A percentile compares a stretch with the other conserved stretches of the same genome.
These are phyloP conservation scores for Microascus cirrosus DNA, from an alignment of 2,329 filamentous ascomycete genomes.

Conservation along the genomic window DNA sequence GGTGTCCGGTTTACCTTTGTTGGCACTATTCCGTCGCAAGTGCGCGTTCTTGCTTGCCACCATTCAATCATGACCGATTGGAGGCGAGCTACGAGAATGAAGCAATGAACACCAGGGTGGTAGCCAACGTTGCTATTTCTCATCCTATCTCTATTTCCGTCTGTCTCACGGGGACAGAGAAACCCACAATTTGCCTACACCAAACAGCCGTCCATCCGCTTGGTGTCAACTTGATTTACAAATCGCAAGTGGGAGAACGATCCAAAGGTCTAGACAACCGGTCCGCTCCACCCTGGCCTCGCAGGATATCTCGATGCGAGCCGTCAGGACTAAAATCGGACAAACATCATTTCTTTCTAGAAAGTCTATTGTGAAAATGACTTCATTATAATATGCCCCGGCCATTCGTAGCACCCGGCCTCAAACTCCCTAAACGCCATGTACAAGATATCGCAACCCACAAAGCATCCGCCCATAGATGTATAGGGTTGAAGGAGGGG, in stretches of 20 bases:
- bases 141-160: background rate
- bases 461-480: background rate
- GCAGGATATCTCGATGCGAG: conserved; percentile 30
- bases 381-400: background rate
- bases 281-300: conserved; percentile 55
- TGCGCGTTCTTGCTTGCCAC: background rate
- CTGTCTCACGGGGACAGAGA: background rate
- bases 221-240: conserved; percentile 46
- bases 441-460: background rate
- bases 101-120: background rate
- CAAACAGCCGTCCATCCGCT: conserved; percentile 44
- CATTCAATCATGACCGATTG: background rate
- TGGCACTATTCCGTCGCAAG: background rate
- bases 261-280: conserved; percentile 54
- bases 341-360: conserved; percentile 34
- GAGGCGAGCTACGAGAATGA: background rate
- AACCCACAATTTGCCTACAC: conserved; percentile 52
- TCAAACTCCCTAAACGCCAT: background rate
- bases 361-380: background rate
- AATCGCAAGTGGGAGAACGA: conserved; percentile 55
- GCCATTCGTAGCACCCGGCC: background rate
- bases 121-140: background rate
- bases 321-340: conserved; percentile 53
- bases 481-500: background rate
- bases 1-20: too few species aligned